Base-by-base conservation (phyloP, 179 eudicot genomes). In the Camellia oleifera region DNA sequence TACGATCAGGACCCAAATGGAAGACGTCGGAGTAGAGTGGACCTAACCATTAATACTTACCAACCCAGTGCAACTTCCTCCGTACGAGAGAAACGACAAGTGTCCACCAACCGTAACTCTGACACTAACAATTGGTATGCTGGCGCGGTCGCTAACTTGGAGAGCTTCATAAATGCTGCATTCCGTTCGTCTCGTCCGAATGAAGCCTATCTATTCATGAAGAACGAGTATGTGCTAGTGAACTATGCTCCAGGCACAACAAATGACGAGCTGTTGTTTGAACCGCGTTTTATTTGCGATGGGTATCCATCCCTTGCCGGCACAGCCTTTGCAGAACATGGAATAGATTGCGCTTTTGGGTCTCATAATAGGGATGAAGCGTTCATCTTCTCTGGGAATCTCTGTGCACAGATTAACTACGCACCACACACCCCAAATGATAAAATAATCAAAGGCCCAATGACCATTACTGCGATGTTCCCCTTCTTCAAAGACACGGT, bases 111-210 rank as follows among this genome's bases (percentile, higher is more conserved):
- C 11, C 26, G 26, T 23, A 23, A 23, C 26, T 64, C 69, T 64
- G 14, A 5, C 44, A 64, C 44, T 14, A 23, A 40, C 42, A 64
- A 9, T 23, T 64, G 69, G 69, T 64, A 64, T 64, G 69, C 69
- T 64, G 14, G 42, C 69, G 69, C 20, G 9, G 69, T 64, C 40
- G 69, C 69, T 64, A 64, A 64, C 69, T 64, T 20, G 20, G 69
- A 64, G 69, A 23, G 69, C 69, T 64, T 20, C 4, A 64, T 64
- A 64, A 64, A 23, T 64, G 69, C 69, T 64, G 69, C 69, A 20
- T 64, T 64, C 15, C 42, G 44, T 64, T 64, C 69, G 42, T 64
- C 69, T 64, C 69, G 69, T 64, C 20, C 0, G 26, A 64, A 64
- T 20, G 23, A 20, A 20, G 23, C 23, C 23, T 20, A 20, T 20